Evolutionary conservation across 768 basidiomycete species (phyloP), one percentile per base, ranked within the genome.

Genomic region (Dacryopinax primogenitus): DNA sequence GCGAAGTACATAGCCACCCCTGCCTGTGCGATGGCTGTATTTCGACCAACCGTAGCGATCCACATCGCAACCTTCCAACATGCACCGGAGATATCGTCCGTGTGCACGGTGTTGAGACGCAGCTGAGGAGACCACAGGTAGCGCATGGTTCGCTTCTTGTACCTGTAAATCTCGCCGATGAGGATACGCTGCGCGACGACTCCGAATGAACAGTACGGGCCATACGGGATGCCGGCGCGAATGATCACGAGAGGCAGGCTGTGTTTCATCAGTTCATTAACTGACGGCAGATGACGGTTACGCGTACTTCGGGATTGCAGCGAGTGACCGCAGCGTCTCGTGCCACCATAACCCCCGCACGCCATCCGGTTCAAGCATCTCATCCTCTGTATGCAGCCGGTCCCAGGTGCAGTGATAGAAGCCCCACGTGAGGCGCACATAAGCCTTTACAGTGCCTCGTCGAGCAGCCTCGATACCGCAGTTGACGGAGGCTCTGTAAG

Each of bases 321-420:
- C 88, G 67, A 92, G 73, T 72, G 82, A 82, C 34, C 90, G 82
- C 28, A 88, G 77, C 0, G 87, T 84, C 77, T 92, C 91, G 69
- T 93, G 91, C 88, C 90, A 92, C 91, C 91, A 93, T 18, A 78
- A 83, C 18, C 91, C 90, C 66, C 85, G 75, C 4, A 83, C 81
- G 47, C 84, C 86, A 21, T 78, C 75, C 12, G 91, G 90, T 71
- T 87, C 87, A 15, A 85, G 75, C 65, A 86, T 84, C 51, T 88
- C 86, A 72, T 84, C 86, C 77, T 92, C 91, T 63, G 83, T 78
- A 67, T 84, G 81, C 18, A 78, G 67, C 80, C 81, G 73, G 88
- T 90, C 67, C 82, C 83, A 9, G 66, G 62, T 7, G 83, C 77
- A 23, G 84, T 85, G 70, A 72, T 92, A 92, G 73, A 86, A 89